These are phyloP conservation scores for Spiraea crenata DNA, from an alignment of 331 rosid genomes.

Conservation along the genomic window DNA sequence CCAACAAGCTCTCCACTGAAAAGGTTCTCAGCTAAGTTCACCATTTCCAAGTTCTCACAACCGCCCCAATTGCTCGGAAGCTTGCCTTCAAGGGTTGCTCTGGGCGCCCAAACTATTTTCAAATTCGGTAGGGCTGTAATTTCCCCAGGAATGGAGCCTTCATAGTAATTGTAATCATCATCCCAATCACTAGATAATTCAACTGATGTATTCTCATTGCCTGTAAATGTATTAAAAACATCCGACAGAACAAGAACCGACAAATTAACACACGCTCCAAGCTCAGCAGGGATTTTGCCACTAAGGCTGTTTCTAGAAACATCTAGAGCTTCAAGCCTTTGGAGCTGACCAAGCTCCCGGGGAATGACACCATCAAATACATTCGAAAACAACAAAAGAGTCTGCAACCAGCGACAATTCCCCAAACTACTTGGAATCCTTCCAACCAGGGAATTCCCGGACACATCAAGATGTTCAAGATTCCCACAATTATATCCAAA, in stretches of 20 bases:
- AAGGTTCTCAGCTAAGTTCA: conserved; percentile 35
- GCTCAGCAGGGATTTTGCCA: conserved; percentile 40
- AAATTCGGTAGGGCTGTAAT: conserved; percentile 29
- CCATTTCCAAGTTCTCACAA: conserved; percentile 40
- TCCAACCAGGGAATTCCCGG: conserved; percentile 35
- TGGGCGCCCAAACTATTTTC: conserved; percentile 38
- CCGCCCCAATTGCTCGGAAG: conserved; percentile 37
- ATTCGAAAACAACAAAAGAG: conserved; percentile 34
- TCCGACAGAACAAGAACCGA: conserved; percentile 38
- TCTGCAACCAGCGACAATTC: conserved; percentile 28
- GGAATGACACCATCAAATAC: conserved; percentile 39
- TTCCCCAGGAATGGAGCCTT: conserved; percentile 33
- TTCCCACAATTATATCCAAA: conserved; percentile 21
- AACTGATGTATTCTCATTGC: conserved; percentile 3
- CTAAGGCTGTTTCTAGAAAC: conserved; percentile 51
- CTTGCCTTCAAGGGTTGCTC: conserved; percentile 27
- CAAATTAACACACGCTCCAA: conserved; percentile 40
- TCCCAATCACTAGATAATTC: neutral
- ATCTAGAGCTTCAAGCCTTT: conserved; percentile 44
- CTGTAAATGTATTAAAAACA: conserved; percentile 15
- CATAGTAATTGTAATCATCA: conserved; percentile 26
- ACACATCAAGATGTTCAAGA: conserved; percentile 39
- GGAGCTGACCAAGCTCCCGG: conserved; percentile 37
- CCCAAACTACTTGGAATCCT: conserved; percentile 39
- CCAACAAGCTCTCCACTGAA: conserved; percentile 31